A percentile compares a stretch with the other conserved stretches of the same genome.
Evolutionary conservation across 768 basidiomycete species (phyloP).

Genomic region (Mycena polygramma): DNA sequence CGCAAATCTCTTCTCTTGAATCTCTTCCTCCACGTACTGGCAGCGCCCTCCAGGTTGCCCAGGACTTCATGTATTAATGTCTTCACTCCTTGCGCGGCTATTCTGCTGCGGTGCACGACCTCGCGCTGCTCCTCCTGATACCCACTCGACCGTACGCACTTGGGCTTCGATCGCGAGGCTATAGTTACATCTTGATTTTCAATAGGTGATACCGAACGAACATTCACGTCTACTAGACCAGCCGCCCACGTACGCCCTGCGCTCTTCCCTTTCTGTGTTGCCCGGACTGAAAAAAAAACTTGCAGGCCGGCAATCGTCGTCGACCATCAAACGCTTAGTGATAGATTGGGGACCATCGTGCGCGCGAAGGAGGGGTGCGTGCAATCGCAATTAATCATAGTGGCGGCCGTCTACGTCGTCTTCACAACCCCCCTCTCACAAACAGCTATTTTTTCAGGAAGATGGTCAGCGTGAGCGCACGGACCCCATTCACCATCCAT

Average conservation of each 20-base stretch:
- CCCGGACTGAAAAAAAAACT: neutral
- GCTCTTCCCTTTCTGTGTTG: neutral
- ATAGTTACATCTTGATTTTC: neutral
- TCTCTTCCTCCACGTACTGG: no score
- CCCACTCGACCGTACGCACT: slow-evolving; percentile 11
- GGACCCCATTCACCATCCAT: slow-evolving; percentile 28
- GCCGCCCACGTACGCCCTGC: neutral
- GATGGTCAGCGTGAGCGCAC: slow-evolving; percentile 34
- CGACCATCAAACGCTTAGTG: slow-evolving; percentile 27
- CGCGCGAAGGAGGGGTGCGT: slow-evolving; percentile 35
- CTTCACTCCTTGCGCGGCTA: slow-evolving; percentile 1
- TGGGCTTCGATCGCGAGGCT: neutral
- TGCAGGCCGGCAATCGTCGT: slow-evolving; percentile 16
- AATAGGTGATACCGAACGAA: slow-evolving; percentile 31
- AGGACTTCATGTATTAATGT: slow-evolving; percentile 21
- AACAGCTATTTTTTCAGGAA: slow-evolving; percentile 4
- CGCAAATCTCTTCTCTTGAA: no score
- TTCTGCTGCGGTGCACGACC: slow-evolving; percentile 13
- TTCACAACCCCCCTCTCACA: neutral
- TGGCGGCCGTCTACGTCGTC: neutral
- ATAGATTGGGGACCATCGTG: slow-evolving; percentile 27
- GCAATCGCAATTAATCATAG: neutral
- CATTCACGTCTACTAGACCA: slow-evolving; percentile 23
- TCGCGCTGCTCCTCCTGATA: slow-evolving; percentile 6
- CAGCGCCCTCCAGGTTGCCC: neutral